Conservation (phyloP, 1,284 basidiomycete genomes). For the Heterobasidion parviporum region DNA sequence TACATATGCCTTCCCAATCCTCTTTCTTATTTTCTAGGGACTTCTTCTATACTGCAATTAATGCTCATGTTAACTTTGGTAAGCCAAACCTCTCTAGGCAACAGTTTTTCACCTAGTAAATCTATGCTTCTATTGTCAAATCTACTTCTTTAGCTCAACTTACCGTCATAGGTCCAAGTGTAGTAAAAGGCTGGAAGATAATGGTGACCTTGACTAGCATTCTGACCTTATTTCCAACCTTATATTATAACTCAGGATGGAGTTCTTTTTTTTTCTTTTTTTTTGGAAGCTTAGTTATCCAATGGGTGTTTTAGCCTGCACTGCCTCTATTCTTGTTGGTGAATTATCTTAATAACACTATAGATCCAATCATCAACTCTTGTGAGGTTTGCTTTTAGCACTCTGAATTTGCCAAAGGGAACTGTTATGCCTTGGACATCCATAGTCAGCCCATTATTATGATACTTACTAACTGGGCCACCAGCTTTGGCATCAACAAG, state of each 20-base stretch:
- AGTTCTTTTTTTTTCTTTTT: constrained; percentile 79
- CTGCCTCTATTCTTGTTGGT: constrained; percentile 2
- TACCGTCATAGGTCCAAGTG: constrained; percentile 26
- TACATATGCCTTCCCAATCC: constrained; percentile 22
- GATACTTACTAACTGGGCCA: constrained; percentile 79
- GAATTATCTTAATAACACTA: constrained; percentile 8
- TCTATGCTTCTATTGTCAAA: constrained; percentile 4
- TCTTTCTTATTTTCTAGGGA: constrained; percentile 22
- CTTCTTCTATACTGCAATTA: constrained; percentile 26
- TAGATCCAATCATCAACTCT: constrained; percentile 68
- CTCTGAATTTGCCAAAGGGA: constrained; percentile 50
- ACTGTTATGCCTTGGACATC: constrained; percentile 40
- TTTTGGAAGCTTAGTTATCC: constrained; percentile 75
- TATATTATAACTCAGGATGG: constrained; percentile 64
- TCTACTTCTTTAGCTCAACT: neutral
- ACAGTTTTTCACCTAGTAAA: constrained; percentile 73
- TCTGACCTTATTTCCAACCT: constrained; percentile 27
- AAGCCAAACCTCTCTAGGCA: constrained; percentile 70
- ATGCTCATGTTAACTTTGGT: constrained; percentile 37
- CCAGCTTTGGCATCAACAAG: constrained; percentile 80
- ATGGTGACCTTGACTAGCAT: constrained; percentile 22
- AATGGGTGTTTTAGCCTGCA: constrained; percentile 46
- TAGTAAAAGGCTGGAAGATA: constrained; percentile 40
- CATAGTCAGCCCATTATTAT: constrained; percentile 61
- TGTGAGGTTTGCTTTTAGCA: constrained; percentile 69